Evolutionary conservation across 2,329 filamentous ascomycete genomes (phyloP).

Genomic region (Aspergillus phoenicis): DNA sequence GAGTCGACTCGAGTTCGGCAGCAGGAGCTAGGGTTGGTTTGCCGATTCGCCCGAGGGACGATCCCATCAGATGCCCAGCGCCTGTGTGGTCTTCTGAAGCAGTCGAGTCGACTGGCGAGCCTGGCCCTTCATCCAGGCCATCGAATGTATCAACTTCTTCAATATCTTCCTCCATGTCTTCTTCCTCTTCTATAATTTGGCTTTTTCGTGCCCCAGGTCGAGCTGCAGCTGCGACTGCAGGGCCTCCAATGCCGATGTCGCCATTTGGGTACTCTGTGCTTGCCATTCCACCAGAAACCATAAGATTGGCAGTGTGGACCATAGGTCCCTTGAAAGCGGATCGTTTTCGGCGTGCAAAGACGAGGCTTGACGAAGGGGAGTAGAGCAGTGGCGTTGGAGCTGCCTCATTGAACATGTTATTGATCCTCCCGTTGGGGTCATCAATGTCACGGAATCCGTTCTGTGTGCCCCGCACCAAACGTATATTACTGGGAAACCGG

Average conservation of each 20-base stretch:
- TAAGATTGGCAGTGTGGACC: slow-evolving; percentile 42
- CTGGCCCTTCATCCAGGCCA: slow-evolving; percentile 32
- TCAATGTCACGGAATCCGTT: slow-evolving; percentile 31
- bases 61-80: slow-evolving; percentile 15
- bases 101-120: slow-evolving; percentile 26
- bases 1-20: slow-evolving; percentile 35
- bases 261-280: slow-evolving; percentile 39
- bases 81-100: slow-evolving; percentile 15
- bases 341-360: slow-evolving; percentile 50
- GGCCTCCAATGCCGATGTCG: slow-evolving; percentile 24
- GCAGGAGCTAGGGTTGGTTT: slow-evolving; percentile 36
- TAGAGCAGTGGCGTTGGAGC: slow-evolving; percentile 40
- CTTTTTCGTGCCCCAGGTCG: slow-evolving; percentile 41
- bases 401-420: slow-evolving; percentile 42
- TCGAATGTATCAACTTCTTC: slow-evolving; percentile 48
- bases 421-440: slow-evolving; percentile 28
- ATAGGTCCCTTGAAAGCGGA: slow-evolving; percentile 51
- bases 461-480: slow-evolving; percentile 66
- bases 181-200: slow-evolving; percentile 50
- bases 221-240: slow-evolving; percentile 18
- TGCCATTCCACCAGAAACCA: slow-evolving; percentile 36
- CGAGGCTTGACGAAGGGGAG: slow-evolving; percentile 46
- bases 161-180: slow-evolving; percentile 44
- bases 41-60: slow-evolving; percentile 19
- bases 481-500: slow-evolving; percentile 81